Evolutionary conservation across 306 rosid genomes (phyloP), one percentile per base, ranked within the genome.

Genomic region (Alnus rubra): DNA sequence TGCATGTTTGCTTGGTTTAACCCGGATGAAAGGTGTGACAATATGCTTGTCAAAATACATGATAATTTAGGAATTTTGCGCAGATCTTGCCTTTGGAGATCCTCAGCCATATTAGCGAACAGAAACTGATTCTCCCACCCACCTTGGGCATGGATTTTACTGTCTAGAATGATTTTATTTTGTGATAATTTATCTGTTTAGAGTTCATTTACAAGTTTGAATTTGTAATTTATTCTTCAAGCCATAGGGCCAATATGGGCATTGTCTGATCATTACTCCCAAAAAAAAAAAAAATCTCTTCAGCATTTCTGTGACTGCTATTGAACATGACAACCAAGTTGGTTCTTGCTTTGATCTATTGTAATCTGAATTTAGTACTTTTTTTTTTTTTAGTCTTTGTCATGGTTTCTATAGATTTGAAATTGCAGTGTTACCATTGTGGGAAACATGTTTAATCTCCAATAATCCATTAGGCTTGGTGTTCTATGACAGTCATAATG

Each of bases 391-490:
- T 15, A 64, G 35, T 35, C 48, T 13, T 35, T 35, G 48, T 37
- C n/a, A 6, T 64, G 70, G 10, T 58, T 64, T 5, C 47, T n/a
- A 42, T 14, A 7, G 16, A 33, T 64, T 70, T 74, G 48, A 35
- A 7, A 69, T 44, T 81, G 49, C 56, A 30, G 75, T 35, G 5
- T 35, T 67, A 67, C 52, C 16, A 23, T 74, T 69, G 50, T 49
- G 47, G 23, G 75, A 33, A 53, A 37, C 77, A 15, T 68, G 71
- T 42, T 52, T 28, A 30, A 23, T 47, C 10, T 69, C 45, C 37
- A 60, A 60, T 77, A 45, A 69, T 62, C 79, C 35, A 50, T 78
- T 71, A 16, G 52, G 70, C 35, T n/a, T 23, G 23, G 52, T 71
- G 2, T 39, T 49, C 48, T 15, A 30, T 13, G 31, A 35, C 39